These are phyloP conservation scores for Penicillium salamii DNA, from an alignment of 495 filamentous ascomycete species.

Conservation along the genomic window DNA sequence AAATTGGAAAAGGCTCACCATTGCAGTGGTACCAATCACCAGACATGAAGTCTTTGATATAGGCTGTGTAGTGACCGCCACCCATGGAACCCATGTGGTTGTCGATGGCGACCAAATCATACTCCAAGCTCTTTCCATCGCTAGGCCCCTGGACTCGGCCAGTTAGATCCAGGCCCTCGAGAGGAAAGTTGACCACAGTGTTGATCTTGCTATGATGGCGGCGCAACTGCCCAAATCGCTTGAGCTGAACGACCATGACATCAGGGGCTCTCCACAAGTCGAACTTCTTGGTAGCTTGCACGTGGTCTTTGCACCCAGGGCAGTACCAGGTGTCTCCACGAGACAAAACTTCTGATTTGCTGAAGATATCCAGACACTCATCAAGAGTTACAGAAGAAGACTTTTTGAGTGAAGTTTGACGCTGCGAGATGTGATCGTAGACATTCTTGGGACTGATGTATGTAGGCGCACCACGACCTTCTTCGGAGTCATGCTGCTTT, in stretches of 20 bases:
- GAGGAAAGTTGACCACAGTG: conserved; percentile 85
- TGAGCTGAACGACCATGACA: conserved; percentile 90
- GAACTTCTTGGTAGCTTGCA: conserved; percentile 89
- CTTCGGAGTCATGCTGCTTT: conserved; percentile 31
- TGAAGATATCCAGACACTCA: conserved; percentile 90
- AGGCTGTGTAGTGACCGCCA: conserved; percentile 94
- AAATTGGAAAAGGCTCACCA: conserved; percentile 50
- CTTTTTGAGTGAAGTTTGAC: conserved; percentile 57
- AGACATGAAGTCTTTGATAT: conserved; percentile 85
- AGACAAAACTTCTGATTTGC: conserved; percentile 84
- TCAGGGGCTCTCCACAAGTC: conserved; percentile 96
- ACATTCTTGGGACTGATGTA: conserved; percentile 50
- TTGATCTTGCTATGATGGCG: conserved; percentile 84
- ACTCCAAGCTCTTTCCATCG: conserved; percentile 74
- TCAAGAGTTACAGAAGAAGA: conserved; percentile 79
- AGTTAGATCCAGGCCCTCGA: conserved; percentile 80
- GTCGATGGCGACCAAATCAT: conserved; percentile 92
- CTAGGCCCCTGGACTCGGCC: conserved; percentile 72
- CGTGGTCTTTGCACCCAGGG: conserved; percentile 88
- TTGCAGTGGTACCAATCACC: conserved; percentile 91
- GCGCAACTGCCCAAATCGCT: conserved; percentile 73
- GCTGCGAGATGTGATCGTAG: conserved; percentile 60
- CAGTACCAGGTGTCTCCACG: conserved; percentile 97
- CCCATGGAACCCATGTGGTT: conserved; percentile 90
- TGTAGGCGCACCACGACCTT: conserved; percentile 51